Conservation (phyloP, 164 flowering plant genomes). For the Tinospora cordifolia region DNA sequence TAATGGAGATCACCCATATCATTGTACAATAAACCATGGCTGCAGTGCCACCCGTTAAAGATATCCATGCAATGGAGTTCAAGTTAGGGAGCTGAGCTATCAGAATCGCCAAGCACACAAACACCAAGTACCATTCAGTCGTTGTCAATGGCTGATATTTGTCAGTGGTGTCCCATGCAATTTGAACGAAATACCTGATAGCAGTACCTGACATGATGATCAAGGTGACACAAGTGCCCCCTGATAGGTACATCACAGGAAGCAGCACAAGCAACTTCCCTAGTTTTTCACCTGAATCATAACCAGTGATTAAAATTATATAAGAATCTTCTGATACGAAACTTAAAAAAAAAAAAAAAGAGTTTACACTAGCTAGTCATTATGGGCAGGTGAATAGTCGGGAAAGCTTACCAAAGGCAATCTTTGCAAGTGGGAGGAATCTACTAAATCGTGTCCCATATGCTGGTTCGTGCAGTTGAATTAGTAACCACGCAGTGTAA, state of each 20-base stretch:
- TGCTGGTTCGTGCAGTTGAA: constrained; percentile 59
- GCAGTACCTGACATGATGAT: constrained; percentile 56
- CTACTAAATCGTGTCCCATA: constrained; percentile 52
- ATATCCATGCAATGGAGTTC: constrained; percentile 63
- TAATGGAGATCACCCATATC: constrained; percentile 43
- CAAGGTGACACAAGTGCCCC: constrained; percentile 55
- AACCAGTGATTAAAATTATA: not conserved
- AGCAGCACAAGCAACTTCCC: constrained; percentile 35
- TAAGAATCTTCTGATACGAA: no score
- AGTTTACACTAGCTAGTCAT: not conserved
- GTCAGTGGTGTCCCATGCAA: constrained; percentile 40
- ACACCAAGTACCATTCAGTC: constrained; percentile 72
- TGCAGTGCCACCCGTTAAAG: constrained; percentile 51
- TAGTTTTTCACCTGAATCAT: constrained; percentile 42
- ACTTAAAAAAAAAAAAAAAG: no score
- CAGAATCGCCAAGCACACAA: constrained; percentile 38
- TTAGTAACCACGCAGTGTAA: constrained; percentile 53
- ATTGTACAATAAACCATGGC: constrained; percentile 51
- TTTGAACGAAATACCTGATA: constrained; percentile 38
- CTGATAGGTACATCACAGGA: constrained; percentile 65
- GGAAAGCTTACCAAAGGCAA: constrained; percentile 53
- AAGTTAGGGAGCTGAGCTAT: constrained; percentile 61
- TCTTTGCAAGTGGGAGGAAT: constrained; percentile 47
- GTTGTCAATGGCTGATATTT: constrained; percentile 31
- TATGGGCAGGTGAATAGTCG: not conserved